Percentiles rank a stretch among this genome's conserved stretches.
phyloP scores from a whole-genome alignment of 257 asterid genomes.

The Solanum chilense region DNA sequence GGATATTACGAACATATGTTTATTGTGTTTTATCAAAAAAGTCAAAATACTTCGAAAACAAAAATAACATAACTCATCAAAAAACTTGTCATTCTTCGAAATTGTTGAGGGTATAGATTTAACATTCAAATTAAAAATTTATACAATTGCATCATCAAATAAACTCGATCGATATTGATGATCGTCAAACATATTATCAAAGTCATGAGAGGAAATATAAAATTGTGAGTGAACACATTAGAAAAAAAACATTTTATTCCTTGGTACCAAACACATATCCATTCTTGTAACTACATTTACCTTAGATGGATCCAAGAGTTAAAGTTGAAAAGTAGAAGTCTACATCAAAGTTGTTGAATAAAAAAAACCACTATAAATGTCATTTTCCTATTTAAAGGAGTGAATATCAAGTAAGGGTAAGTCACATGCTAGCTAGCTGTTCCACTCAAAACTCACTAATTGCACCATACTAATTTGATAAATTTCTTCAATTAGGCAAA shows the following conservation, averaged over 20 bases:
- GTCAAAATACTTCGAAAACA: accelerated
- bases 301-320: background rate
- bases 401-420: background rate
- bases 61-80: no score
- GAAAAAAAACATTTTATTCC: background rate
- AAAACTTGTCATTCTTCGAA: no score
- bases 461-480: background rate
- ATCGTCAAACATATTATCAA: background rate
- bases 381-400: background rate
- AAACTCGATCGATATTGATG: background rate
- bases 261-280: background rate
- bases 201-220: background rate
- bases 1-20: no score
- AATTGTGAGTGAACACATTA: background rate
- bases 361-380: background rate
- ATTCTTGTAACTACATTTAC: background rate
- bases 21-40: no score
- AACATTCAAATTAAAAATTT: no score
- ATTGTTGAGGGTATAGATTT: no score
- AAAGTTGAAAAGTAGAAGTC: background rate
- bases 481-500: background rate
- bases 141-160: background rate
- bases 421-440: background rate
- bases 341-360: background rate
- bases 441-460: background rate